Percentiles rank a stretch among this genome's conserved stretches.
Evolutionary conservation across 257 asterid genomes (phyloP).

Genomic region (Nicotiana obtusifolia): DNA sequence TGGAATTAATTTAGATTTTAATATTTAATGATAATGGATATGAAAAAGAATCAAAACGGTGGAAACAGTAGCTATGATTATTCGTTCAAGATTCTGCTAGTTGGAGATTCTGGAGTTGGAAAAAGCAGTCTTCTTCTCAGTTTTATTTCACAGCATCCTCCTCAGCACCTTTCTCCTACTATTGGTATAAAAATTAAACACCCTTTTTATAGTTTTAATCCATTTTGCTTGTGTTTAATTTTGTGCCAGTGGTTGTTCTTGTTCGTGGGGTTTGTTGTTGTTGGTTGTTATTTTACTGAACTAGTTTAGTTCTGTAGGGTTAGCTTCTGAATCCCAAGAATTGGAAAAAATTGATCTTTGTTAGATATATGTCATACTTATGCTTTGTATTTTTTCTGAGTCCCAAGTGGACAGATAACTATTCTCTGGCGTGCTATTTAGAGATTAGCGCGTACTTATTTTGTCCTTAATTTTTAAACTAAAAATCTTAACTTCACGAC

Average conservation of each 20-base stretch:
- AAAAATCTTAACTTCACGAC: too few species aligned
- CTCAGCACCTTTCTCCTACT: conserved; percentile 62
- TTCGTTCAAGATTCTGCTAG: conserved; percentile 74
- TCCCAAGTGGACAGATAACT: too few species aligned
- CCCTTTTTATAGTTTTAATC: not conserved
- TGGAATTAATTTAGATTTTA: not conserved
- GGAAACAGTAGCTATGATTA: conserved; percentile 46
- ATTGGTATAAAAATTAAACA: conserved; percentile 37
- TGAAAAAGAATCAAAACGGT: conserved; percentile 14
- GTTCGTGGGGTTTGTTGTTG: not conserved
- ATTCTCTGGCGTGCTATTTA: too few species aligned
- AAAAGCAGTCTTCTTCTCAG: conserved; percentile 78
- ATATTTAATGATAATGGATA: conserved; percentile 36
- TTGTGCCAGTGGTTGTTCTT: not conserved
- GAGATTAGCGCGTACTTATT: too few species aligned
- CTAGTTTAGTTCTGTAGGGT: not conserved
- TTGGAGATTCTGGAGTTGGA: conserved; percentile 87
- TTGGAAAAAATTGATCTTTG: not conserved
- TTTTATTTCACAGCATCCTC: conserved; percentile 54
- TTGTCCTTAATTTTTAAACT: too few species aligned
- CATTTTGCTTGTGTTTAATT: not conserved
- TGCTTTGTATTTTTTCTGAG: not conserved
- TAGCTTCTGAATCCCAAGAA: not conserved
- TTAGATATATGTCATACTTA: not conserved
- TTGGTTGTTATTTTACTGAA: not conserved